Evolutionary conservation across 73 alveolate genomes (phyloP).

Genomic region (Diophrys appendiculata): DNA sequence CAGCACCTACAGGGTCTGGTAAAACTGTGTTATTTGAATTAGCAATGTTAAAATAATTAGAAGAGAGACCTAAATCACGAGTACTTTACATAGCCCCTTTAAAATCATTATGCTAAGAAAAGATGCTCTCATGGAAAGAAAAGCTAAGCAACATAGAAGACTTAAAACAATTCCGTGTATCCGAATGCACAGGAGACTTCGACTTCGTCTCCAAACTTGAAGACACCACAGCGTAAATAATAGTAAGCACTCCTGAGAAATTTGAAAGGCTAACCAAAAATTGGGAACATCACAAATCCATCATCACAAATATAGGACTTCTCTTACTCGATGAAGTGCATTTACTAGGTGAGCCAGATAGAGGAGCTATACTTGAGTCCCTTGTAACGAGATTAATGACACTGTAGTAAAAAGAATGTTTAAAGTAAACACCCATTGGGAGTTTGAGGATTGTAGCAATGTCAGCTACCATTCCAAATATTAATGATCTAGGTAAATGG

Average conservation of each 20-base stretch:
- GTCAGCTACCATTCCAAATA: conserved; percentile 99
- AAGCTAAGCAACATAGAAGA: no score
- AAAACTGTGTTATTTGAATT: conserved; percentile 65
- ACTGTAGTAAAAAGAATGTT: conserved; percentile 47
- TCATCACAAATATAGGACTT: conserved; percentile 51
- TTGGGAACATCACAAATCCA: no score
- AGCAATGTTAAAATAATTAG: conserved; percentile 51
- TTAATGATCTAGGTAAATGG: conserved; percentile 94
- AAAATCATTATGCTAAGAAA: conserved; percentile 69
- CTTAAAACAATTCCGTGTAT: no score
- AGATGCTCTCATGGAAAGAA: conserved; percentile 64
- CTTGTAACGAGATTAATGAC: conserved; percentile 72
- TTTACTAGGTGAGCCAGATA: conserved; percentile 68
- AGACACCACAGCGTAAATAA: conserved; percentile 50
- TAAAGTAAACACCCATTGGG: conserved; percentile 56
- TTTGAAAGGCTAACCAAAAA: not conserved
- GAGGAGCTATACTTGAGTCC: conserved; percentile 81
- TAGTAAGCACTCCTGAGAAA: conserved; percentile 71
- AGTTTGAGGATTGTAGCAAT: conserved; percentile 90
- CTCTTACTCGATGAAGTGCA: conserved; percentile 74
- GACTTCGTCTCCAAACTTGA: no score
- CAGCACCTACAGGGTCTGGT: conserved; percentile 77
- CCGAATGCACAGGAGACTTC: no score
- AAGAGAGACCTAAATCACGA: conserved; percentile 55
- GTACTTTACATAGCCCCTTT: conserved; percentile 67